A percentile compares a stretch with the other conserved stretches of the same genome.
Evolutionary conservation across 192 early-diverging fungal species (phyloP).

Genomic region (Gonapodya sp.): DNA sequence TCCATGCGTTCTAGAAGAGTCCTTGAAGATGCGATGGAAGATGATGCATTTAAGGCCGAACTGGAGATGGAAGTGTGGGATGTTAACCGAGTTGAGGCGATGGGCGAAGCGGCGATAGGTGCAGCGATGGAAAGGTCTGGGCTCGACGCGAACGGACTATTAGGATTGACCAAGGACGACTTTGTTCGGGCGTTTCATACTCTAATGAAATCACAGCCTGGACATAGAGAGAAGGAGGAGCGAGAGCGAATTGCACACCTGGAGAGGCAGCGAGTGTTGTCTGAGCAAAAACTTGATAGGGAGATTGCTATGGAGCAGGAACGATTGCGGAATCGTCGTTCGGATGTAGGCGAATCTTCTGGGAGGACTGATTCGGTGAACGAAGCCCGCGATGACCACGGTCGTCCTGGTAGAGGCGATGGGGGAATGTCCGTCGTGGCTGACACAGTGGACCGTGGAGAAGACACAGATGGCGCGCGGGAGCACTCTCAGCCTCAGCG

Average conservation of each 20-base stretch:
- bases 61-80: not conserved
- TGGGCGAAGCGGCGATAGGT: not conserved
- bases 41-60: not conserved
- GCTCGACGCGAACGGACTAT: no score
- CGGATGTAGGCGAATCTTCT: not conserved
- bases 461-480: not conserved
- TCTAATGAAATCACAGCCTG: no score
- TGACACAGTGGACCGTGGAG: not conserved
- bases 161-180: no score
- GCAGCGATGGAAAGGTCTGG: not conserved
- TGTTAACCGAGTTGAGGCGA: not conserved
- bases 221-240: not conserved
- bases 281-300: not conserved
- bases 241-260: not conserved
- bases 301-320: not conserved
- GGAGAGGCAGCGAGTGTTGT: not conserved
- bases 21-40: no score
- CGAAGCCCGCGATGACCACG: not conserved
- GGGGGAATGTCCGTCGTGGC: not conserved
- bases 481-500: not conserved
- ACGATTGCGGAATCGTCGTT: not conserved
- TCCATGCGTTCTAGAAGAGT: no score
- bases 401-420: not conserved
- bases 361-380: not conserved
- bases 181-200: no score